Percentiles rank a stretch among this genome's conserved stretches.
phyloP scores from a whole-genome alignment of 2,329 filamentous ascomycete genomes.

The Neonectria hederae region DNA sequence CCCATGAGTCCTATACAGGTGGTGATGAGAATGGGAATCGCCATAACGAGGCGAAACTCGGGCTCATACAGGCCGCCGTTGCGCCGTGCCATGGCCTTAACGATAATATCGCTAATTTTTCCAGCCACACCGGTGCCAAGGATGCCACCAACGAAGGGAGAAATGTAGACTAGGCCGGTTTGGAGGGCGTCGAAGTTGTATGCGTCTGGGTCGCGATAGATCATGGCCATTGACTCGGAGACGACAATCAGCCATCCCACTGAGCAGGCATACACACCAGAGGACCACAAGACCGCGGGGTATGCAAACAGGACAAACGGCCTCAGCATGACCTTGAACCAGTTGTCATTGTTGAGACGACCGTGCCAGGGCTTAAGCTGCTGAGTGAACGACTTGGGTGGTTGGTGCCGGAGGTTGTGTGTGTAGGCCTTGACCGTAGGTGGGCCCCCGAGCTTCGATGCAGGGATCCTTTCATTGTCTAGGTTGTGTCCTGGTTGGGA shows the following conservation, averaged over 20 bases:
- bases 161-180: constrained; percentile 87
- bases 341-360: constrained; percentile 79
- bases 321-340: constrained; percentile 79
- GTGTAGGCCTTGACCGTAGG: constrained; percentile 69
- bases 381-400: constrained; percentile 75
- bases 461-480: constrained; percentile 55
- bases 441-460: constrained; percentile 46
- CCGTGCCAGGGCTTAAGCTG: constrained; percentile 83
- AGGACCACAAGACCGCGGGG: constrained; percentile 88
- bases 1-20: constrained; percentile 91
- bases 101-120: constrained; percentile 85
- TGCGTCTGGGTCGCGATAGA: constrained; percentile 73
- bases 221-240: constrained; percentile 83
- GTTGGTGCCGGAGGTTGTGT: constrained; percentile 70
- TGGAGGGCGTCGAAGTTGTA: constrained; percentile 87
- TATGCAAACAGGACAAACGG: constrained; percentile 90
- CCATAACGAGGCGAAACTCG: constrained; percentile 92
- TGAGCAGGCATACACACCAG: constrained; percentile 84
- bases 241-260: constrained; percentile 96
- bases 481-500: constrained; percentile 44
- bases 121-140: constrained; percentile 93
- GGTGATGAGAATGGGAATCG: constrained; percentile 77
- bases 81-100: constrained; percentile 80
- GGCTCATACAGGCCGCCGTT: constrained; percentile 97
- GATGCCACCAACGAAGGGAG: constrained; percentile 87